phyloP scores from a whole-genome alignment of 139 green algal genomes.

The Chlorella sp. region DNA sequence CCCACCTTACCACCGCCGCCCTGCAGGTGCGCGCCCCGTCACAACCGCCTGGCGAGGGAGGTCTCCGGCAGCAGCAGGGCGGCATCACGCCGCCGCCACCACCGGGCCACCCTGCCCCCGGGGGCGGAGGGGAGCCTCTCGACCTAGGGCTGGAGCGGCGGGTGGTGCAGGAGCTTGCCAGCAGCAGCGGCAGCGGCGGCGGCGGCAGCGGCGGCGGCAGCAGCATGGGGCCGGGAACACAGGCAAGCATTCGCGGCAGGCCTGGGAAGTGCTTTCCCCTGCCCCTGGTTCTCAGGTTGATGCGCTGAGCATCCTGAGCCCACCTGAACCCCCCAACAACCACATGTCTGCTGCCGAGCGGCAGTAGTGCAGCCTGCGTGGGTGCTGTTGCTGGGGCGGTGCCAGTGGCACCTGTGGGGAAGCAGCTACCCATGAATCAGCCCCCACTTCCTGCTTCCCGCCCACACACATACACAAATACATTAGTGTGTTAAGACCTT shows the following conservation, averaged over 20 bases:
- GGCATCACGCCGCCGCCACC: slow-evolving; percentile 6
- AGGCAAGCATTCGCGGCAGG: neutral
- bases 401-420: neutral
- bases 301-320: no score
- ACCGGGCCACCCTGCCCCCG: neutral
- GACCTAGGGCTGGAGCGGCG: slow-evolving; percentile 17
- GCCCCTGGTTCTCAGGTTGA: neutral
- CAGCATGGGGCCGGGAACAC: neutral
- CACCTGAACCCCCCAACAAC: no score
- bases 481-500: no score
- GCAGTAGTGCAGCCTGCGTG: no score
- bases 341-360: no score
- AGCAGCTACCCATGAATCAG: neutral
- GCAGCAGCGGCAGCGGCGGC: neutral
- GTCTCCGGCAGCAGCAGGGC: neutral
- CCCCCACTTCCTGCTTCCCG: neutral
- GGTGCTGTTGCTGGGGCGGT: neutral
- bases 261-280: neutral
- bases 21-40: slow-evolving; percentile 21
- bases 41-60: neutral
- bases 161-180: slow-evolving; percentile 11
- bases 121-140: slow-evolving; percentile 5
- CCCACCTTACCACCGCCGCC: neutral
- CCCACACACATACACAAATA: no score
- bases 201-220: neutral